Evolutionary conservation across 1,284 basidiomycete genomes (phyloP), one percentile per base, ranked within the genome.

Genomic region (Leccinum solheimii): DNA sequence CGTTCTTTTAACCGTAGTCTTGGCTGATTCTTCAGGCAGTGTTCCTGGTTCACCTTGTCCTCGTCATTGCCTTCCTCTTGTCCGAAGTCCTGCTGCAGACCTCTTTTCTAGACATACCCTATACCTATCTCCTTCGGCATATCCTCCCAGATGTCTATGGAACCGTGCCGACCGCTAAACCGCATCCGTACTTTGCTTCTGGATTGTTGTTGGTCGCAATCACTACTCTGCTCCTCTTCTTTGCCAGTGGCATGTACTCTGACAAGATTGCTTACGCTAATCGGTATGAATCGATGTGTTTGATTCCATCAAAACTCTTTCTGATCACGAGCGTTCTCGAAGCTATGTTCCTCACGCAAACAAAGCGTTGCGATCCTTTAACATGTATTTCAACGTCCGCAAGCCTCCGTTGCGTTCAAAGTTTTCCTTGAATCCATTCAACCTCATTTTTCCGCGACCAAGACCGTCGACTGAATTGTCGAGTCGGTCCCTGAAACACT

Each of bases 341-440:
- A 97, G 95, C 79, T 99, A 98, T 72, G 93, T 98, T 19, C 96
- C 95, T 1, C 97, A 98, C 69, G 94, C 96, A 10, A 99, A 99
- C 76, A 86, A 91, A 50, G 88, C 95, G 0, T 80, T 99, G 32
- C 86, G 97, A 27, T 91, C 88, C 27, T 91, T 98, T 76, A 98
- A 99, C 77, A 97, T 99, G 88, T 94, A 95, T 72, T 84, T 99
- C 68, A 98, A 98, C 78, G 92, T 97, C 69, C 89, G 93, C 57
- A 87, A 88, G 66, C 87, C 87, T 1, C 85, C 92, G 0, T 75
- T 90, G 3, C 81, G 78, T 63, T 86, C 80, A 57, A 86, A 79
- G 62, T 78, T 90, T 57, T 80, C 81, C 51, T 81, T 85, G 76
- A 88, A 88, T 69, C 88, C 88, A 6, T 77, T 92, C 34, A 74